Evolutionary conservation across 2,329 filamentous ascomycete species (phyloP), one percentile per base, ranked within the genome.

Genomic region (Trichoderma brevicompactum): DNA sequence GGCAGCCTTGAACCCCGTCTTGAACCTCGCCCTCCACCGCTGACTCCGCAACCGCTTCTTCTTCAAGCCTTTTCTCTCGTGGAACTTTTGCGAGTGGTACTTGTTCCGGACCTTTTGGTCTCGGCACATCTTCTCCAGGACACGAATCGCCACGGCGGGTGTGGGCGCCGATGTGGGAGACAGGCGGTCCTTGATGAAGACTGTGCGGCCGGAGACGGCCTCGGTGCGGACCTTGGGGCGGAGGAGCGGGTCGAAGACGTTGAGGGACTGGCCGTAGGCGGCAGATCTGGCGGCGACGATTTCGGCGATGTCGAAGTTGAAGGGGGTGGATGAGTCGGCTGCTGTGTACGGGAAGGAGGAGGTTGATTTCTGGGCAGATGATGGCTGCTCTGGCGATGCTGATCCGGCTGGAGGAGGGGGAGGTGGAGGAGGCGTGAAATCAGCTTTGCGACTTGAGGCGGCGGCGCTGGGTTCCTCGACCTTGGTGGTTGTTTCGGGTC

Each of bases 1-100:
- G 10, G 87, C 85, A 5, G 83, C 83, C 75, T 81, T 83, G 78
- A 95, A 94, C 4, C 88, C 89, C 38, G 76, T 75, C 81, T 86
- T 88, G 78, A 94, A 95, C 66, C 86, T 84, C 68, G 70, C 79
- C 75, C 86, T 83, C 89, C 90, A 93, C 67, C 91, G 82, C 81
- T 89, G 81, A 66, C 85, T 88, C 75, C 80, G 81, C 70, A 92
- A 77, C 72, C 92, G 85, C 86, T 95, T 96, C 77, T 89, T 84
- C 84, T 91, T 92, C 72, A 92, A 72, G 2, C 92, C 92, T 0
- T 84, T 84, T 53, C 92, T 80, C 81, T 95, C 92, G 76, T 96
- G 89, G 72, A 87, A 92, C 68, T 82, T 81, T 78, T 95, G 92
- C 68, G 71, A 75, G 19, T 77, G 75, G 61, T 81, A 81, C 71